A percentile compares a stretch with the other conserved stretches of the same genome.
Evolutionary conservation across 2,329 filamentous ascomycete species (phyloP).

Genomic region (Sporothrix pseudoabietina): DNA sequence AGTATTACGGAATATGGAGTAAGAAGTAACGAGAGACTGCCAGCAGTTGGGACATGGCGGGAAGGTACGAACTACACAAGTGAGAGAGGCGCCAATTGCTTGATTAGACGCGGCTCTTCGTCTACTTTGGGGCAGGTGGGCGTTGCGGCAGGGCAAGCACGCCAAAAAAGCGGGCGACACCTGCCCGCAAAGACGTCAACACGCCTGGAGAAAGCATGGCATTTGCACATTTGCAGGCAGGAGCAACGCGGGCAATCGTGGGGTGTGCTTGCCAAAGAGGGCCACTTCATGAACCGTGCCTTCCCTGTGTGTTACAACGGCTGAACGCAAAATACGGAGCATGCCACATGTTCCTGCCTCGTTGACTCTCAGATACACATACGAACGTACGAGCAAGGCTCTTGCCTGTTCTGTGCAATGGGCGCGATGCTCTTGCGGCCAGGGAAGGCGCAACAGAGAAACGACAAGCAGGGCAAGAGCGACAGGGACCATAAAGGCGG

Average conservation of each 20-base stretch:
- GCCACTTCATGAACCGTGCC: background rate
- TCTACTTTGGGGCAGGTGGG: conserved; percentile 4
- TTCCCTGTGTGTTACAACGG: background rate
- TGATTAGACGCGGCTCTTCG: conserved; percentile 4
- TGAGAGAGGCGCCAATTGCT: conserved; percentile 13
- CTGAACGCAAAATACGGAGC: background rate
- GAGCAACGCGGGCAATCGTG: conserved; percentile 23
- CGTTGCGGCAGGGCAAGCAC: conserved; percentile 18
- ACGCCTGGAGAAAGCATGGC: conserved; percentile 26
- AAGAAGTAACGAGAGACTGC: background rate
- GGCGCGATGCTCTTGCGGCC: background rate
- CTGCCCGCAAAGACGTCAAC: conserved; percentile 18
- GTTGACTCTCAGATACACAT: too few species aligned
- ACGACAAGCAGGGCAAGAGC: background rate
- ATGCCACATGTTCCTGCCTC: background rate
- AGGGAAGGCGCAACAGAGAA: background rate
- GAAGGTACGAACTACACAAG: background rate
- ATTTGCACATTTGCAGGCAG: background rate
- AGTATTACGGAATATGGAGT: conserved; percentile 1
- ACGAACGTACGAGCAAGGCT: background rate
- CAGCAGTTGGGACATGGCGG: background rate
- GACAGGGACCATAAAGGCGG: background rate
- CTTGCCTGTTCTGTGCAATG: background rate
- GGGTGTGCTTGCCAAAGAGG: conserved; percentile 21
- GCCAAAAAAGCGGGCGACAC: background rate